Base-by-base conservation (phyloP, 176 grass and related monocot genomes). In the Thinopyrum elongatum region DNA sequence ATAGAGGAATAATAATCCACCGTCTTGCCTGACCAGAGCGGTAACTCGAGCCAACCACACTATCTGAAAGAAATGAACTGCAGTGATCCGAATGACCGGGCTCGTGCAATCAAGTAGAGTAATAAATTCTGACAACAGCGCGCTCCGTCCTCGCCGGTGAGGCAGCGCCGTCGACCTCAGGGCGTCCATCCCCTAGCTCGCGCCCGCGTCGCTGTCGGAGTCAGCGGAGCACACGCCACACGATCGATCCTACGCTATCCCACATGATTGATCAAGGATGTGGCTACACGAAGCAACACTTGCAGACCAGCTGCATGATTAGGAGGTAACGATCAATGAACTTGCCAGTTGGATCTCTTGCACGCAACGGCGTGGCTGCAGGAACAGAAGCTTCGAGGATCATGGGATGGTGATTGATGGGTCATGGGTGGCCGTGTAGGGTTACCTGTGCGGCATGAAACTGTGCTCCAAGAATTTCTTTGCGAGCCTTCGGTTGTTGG, bases 381-480 rank as follows among this genome's bases (percentile, higher is more conserved):
- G 10, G 22, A 22, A 26, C 60, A 38, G 46, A 55, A 69, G 36
- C 47, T 77, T 73, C 22, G 33, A 21, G 28, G 36, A 70, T 72
- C 34, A 23, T 73, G 53, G 39, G 63, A 53, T 5, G 77, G 72
- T 55, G 88, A 86, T 71, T 41, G 78, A 62, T 70, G 64, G 62
- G 27, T 64, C 55, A 62, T 70, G 53, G 62, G 27, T 64, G 55
- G 30, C 39, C 61, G 38, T 78, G 53, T 33, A 28, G 53, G 29
- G 63, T 90, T 78, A 72, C 72, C 65, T 86, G 31, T 5, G 10
- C 55, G 73, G 17, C 41, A 73, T 76, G 88, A 65, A 86, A 82
- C 7, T 22, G 30, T 19, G 30, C 41, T 30, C 23, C 77, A 89
- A 46, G 74, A 71, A 62, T 79, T 84, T 70, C 46, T 22, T 27